Conservation (phyloP, 2,329 filamentous ascomycete species). For the Alternaria triticimaculans region DNA sequence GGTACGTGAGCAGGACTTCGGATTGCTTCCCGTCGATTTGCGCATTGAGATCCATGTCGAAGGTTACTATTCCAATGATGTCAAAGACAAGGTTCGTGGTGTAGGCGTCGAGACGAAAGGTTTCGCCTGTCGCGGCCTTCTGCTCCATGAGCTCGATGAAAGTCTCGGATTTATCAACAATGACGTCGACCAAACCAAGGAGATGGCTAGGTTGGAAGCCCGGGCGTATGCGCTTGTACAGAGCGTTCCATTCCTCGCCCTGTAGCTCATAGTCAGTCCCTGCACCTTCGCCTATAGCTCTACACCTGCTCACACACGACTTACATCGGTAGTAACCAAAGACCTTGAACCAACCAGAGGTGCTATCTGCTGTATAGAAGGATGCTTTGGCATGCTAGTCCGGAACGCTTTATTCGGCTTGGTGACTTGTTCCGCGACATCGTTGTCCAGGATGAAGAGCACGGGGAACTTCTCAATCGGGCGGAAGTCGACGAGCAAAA, state of each 20-base stretch:
- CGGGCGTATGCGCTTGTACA: constrained; percentile 20
- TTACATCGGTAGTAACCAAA: constrained; percentile 26
- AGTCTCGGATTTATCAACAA: constrained; percentile 34
- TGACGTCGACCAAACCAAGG: constrained; percentile 18
- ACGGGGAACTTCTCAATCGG: constrained; percentile 23
- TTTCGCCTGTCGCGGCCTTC: constrained; percentile 11
- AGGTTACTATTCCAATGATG: constrained; percentile 28
- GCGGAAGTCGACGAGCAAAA: constrained; percentile 23
- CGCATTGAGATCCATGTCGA: constrained; percentile 24
- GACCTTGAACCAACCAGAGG: constrained; percentile 24
- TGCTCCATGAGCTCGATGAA: constrained; percentile 31
- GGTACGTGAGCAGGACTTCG: constrained; percentile 23
- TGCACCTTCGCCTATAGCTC: neutral
- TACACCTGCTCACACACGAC: neutral
- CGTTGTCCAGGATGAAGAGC: constrained; percentile 22
- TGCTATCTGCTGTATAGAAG: constrained; percentile 19
- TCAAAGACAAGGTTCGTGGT: constrained; percentile 29
- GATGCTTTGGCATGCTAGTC: constrained; percentile 26
- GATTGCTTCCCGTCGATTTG: constrained; percentile 20
- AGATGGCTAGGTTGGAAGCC: constrained; percentile 23
- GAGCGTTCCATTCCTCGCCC: neutral
- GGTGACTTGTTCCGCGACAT: constrained; percentile 26
- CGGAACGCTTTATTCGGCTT: constrained; percentile 17
- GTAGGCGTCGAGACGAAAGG: constrained; percentile 19
- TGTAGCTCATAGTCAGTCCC: neutral